Evolutionary conservation across 305 asterid genomes (phyloP), one percentile per base, ranked within the genome.

Genomic region (Stenogyne calaminthoides): DNA sequence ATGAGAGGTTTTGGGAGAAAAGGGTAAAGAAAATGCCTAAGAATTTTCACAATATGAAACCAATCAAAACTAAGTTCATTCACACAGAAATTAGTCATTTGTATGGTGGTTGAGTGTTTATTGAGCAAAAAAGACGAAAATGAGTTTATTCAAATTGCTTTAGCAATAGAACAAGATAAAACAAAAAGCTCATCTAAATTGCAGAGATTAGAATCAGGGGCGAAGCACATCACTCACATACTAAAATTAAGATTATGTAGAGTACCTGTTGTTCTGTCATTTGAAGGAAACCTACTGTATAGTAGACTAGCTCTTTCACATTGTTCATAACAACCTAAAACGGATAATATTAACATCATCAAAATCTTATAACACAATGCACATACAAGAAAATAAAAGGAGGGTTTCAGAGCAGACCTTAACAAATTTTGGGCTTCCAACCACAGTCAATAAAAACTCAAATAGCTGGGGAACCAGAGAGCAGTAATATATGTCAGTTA

Each of bases 251-350:
- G 46, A 57, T 54, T 64, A 22, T 6, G 18, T 14, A 6, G 3
- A n/a, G 63, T 78, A 92, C 99, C 99, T 94, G 99, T 58, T 90
- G 96, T 77, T 94, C 98, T 1, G 99, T 88, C 81, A 91, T 90
- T 84, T 92, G 98, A 78, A 91, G 90, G 83, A 91, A 92, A 75
- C 95, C 92, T 73, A 94, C 84, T 34, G 91, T 90, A 81, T 84
- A 88, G 85, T 91, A 92, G 64, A 84, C 96, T 76, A 94, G 82
- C 83, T 94, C 99, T 81, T 88, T 85, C 75, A 89, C 82, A 84
- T 88, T 90, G 82, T 81, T 80, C 77, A 73, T 82, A 64, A 94
- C 80, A 73, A 86, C 90, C 99, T 95, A 71, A 37, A 67, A 1
- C 39, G 55, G 81, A 36, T 63, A 73, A 54, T 49, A 61, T 78